Percentiles rank a stretch among this genome's conserved stretches.
phyloP scores from a whole-genome alignment of 768 basidiomycete species.

The Suillus brevipes region DNA sequence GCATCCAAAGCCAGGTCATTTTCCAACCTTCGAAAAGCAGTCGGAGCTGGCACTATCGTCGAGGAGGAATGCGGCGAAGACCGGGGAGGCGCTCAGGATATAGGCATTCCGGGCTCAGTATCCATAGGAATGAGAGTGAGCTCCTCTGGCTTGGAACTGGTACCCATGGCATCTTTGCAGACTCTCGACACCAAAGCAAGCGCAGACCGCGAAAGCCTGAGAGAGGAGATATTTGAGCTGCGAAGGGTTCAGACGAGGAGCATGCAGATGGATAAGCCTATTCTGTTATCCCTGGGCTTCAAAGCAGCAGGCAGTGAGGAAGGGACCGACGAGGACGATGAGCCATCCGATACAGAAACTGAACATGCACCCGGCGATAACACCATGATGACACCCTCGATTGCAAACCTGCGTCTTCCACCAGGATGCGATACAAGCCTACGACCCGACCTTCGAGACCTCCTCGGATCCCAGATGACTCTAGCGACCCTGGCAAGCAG shows the following conservation, averaged over 20 bases:
- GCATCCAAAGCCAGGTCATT: background rate
- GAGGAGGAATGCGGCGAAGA: slow-evolving; percentile 8
- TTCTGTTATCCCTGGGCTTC: slow-evolving; percentile 37
- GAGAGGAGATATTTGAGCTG: slow-evolving; percentile 44
- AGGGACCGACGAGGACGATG: slow-evolving; percentile 11
- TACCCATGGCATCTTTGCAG: slow-evolving; percentile 26
- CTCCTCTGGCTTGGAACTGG: slow-evolving; percentile 17
- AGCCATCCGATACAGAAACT: slow-evolving; percentile 12
- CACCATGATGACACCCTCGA: background rate
- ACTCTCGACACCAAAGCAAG: slow-evolving; percentile 13
- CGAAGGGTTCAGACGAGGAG: slow-evolving; percentile 50
- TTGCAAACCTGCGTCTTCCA: background rate
- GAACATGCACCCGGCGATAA: background rate
- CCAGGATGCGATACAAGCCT: background rate
- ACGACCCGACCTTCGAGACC: background rate
- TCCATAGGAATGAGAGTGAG: slow-evolving; percentile 19
- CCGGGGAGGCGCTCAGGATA: slow-evolving; percentile 12
- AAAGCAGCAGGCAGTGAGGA: slow-evolving; percentile 11
- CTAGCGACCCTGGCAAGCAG: slow-evolving; percentile 34
- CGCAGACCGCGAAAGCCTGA: slow-evolving; percentile 17
- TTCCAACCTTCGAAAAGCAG: background rate
- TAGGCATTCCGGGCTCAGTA: slow-evolving; percentile 4
- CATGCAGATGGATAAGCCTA: slow-evolving; percentile 49
- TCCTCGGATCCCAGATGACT: slow-evolving; percentile 16
- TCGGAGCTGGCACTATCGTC: background rate